Percentiles rank a stretch among this genome's conserved stretches.
phyloP scores from a whole-genome alignment of 345 rosid genomes.

The Fremontodendron californicum region DNA sequence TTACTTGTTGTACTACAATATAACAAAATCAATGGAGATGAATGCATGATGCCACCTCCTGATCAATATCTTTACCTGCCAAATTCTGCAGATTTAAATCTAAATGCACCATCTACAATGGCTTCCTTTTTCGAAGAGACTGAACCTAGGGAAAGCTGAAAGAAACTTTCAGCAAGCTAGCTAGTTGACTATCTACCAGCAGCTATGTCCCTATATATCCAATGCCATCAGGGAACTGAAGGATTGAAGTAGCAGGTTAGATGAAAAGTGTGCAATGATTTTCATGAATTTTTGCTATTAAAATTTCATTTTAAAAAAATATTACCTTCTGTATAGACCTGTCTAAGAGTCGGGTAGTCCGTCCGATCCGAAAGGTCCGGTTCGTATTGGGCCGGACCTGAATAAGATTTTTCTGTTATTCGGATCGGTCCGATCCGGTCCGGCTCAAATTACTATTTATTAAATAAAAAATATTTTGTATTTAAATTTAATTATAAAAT shows the following conservation, averaged over 20 bases:
- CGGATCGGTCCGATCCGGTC: no score
- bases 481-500: no score
- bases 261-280: not conserved
- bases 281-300: not conserved
- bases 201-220: not conserved
- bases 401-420: no score
- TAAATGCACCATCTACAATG: not conserved
- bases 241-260: not conserved
- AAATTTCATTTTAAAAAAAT: no score
- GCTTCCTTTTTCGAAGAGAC: not conserved
- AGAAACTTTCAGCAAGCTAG: not conserved
- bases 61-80: constrained; percentile 36
- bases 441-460: no score
- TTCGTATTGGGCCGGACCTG: no score
- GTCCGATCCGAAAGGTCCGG: no score
- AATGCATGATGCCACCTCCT: constrained; percentile 38
- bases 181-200: not conserved
- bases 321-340: no score
- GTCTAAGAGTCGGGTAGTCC: no score
- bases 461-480: no score
- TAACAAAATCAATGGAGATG: constrained; percentile 32
- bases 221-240: no score
- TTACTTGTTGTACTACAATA: no score
- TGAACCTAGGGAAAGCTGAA: not conserved
- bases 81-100: constrained; percentile 19